Conservation (phyloP, 108 stramenopile species). For the Fragilariopsis cylindrus region DNA sequence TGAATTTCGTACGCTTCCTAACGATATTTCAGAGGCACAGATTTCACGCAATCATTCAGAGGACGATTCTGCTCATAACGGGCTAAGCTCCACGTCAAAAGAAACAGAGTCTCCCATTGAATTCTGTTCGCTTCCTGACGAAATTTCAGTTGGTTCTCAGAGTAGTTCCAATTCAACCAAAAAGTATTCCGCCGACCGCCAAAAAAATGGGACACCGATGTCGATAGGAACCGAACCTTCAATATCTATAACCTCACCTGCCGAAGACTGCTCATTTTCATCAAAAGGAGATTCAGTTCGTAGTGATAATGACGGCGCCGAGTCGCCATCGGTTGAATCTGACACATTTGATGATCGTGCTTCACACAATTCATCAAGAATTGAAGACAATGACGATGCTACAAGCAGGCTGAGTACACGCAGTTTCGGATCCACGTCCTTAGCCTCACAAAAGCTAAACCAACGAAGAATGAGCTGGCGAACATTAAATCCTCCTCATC, state of each 20-base stretch:
- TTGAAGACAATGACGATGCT: not conserved
- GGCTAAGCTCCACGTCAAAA: not conserved
- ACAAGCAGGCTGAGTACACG: not conserved
- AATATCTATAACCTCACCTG: not conserved
- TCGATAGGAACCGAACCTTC: not conserved
- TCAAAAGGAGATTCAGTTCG: not conserved
- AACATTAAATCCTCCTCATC: conserved; percentile 31
- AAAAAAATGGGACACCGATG: not conserved
- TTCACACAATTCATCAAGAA: not conserved
- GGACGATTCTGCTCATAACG: too few relatives aligned
- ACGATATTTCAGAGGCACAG: too few relatives aligned
- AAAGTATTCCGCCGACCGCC: not conserved
- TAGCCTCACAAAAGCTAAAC: not conserved
- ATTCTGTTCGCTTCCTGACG: not conserved
- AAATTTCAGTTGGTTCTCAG: not conserved
- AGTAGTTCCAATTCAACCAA: not conserved
- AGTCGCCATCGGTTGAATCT: conserved; percentile 6
- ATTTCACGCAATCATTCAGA: too few relatives aligned
- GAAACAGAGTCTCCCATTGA: not conserved
- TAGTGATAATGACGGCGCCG: not conserved
- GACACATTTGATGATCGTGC: not conserved
- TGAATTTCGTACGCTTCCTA: too few relatives aligned
- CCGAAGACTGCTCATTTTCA: not conserved
- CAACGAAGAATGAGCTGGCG: conserved; percentile 19
- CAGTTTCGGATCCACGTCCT: not conserved